Conservation (phyloP, 1,284 basidiomycete species). For the Ustilago sp. region DNA sequence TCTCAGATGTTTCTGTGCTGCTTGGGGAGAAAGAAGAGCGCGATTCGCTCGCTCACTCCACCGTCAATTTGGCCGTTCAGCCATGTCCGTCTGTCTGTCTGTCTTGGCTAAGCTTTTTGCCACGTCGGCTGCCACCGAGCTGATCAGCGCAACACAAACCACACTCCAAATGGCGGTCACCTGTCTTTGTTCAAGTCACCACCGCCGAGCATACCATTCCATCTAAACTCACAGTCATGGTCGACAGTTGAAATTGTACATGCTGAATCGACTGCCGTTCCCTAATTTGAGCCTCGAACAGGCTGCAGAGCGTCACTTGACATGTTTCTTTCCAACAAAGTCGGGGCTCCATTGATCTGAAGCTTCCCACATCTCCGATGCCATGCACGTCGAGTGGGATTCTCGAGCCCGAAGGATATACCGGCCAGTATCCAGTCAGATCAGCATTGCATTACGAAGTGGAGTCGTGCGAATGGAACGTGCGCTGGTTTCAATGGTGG, state of each 20-base stretch:
- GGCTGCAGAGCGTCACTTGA: background rate
- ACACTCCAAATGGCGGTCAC: constrained; percentile 1
- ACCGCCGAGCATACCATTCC: background rate
- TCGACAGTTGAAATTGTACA: background rate
- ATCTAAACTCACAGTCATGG: background rate
- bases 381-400: no score
- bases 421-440: no score
- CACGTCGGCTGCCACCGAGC: constrained; percentile 1
- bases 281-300: background rate
- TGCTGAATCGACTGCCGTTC: background rate
- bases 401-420: no score
- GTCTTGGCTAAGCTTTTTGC: constrained; percentile 8
- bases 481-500: no score
- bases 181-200: background rate
- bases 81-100: background rate
- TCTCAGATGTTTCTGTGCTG: constrained; percentile 4
- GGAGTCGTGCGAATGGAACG: no score
- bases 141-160: background rate
- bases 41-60: background rate
- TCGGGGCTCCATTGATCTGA: background rate
- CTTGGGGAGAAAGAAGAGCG: background rate
- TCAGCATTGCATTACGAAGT: no score
- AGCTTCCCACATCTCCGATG: background rate
- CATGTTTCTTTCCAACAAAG: background rate
- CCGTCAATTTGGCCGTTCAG: constrained; percentile 1